These are phyloP conservation scores for Daldinia concentrica DNA, from an alignment of 495 filamentous ascomycete genomes.

Conservation along the genomic window DNA sequence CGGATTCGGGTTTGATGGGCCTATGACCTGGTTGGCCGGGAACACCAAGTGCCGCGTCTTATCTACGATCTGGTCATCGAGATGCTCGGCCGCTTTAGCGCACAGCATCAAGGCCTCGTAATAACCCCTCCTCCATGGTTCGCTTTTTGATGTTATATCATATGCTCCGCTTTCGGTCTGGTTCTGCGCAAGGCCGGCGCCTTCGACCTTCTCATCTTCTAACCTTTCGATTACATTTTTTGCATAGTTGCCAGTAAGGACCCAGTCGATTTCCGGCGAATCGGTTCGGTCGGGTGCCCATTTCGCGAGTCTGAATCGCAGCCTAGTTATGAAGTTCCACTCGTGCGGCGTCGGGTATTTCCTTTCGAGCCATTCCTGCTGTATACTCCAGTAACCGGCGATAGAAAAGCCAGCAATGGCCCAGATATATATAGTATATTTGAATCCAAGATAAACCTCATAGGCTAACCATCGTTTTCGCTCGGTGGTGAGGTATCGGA, in stretches of 20 bases:
- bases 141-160: slow-evolving; percentile 77
- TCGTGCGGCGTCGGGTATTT: slow-evolving; percentile 77
- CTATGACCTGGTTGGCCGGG: slow-evolving; percentile 73
- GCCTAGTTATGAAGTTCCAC: slow-evolving; percentile 72
- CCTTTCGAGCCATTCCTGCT: slow-evolving; percentile 76
- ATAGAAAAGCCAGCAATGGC: slow-evolving; percentile 61
- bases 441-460: slow-evolving; percentile 67
- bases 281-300: slow-evolving; percentile 64
- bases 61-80: slow-evolving; percentile 80
- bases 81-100: slow-evolving; percentile 78
- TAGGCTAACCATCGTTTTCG: slow-evolving; percentile 71
- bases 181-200: slow-evolving; percentile 64
- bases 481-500: slow-evolving; percentile 80
- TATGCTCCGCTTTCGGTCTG: slow-evolving; percentile 46
- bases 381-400: slow-evolving; percentile 64
- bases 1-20: slow-evolving; percentile 83
- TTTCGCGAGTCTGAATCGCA: slow-evolving; percentile 67
- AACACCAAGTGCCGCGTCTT: slow-evolving; percentile 70
- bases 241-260: slow-evolving; percentile 63
- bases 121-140: slow-evolving; percentile 85
- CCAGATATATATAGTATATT: slow-evolving; percentile 67
- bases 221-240: slow-evolving; percentile 65
- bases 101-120: slow-evolving; percentile 79
- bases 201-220: slow-evolving; percentile 72
- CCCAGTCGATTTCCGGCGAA: slow-evolving; percentile 67